Evolutionary conservation across 116 monocot genomes (phyloP).

Genomic region (Dioscorea cayenensis): DNA sequence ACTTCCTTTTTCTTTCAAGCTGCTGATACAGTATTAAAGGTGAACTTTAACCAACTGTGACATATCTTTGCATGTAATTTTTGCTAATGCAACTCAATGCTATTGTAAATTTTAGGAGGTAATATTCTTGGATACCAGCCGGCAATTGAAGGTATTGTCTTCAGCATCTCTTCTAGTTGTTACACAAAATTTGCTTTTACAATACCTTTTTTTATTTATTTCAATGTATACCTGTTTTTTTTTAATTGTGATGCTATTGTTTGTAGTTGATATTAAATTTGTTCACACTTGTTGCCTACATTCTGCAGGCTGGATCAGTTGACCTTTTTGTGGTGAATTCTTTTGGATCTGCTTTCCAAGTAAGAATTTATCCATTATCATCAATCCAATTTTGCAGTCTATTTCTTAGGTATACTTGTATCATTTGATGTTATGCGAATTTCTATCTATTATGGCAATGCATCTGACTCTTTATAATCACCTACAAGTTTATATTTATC

Average conservation of each 20-base stretch:
- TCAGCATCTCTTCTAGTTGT: neutral
- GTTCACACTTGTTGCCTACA: neutral
- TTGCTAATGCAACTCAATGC: neutral
- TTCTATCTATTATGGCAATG: too few species aligned
- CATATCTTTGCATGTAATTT: neutral
- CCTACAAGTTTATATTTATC: neutral
- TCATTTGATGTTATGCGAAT: too few species aligned
- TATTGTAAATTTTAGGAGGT: conserved; percentile 50
- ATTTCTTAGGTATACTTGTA: too few species aligned
- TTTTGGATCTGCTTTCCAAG: conserved; percentile 95
- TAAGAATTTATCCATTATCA: conserved; percentile 18
- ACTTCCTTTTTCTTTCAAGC: conserved; percentile 93
- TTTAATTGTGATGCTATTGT: neutral
- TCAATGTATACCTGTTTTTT: neutral
- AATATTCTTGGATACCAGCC: conserved; percentile 81
- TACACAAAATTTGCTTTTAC: neutral
- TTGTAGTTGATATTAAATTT: neutral
- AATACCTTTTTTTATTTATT: neutral
- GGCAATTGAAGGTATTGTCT: conserved; percentile 67
- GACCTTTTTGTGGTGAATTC: conserved; percentile 98
- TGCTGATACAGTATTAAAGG: conserved; percentile 94
- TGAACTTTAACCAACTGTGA: conserved; percentile 8
- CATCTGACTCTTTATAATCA: too few species aligned
- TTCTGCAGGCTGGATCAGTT: conserved; percentile 67
- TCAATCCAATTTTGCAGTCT: neutral